These are phyloP conservation scores for Huntiella omanensis DNA, from an alignment of 2,329 filamentous ascomycete genomes.

Conservation along the genomic window DNA sequence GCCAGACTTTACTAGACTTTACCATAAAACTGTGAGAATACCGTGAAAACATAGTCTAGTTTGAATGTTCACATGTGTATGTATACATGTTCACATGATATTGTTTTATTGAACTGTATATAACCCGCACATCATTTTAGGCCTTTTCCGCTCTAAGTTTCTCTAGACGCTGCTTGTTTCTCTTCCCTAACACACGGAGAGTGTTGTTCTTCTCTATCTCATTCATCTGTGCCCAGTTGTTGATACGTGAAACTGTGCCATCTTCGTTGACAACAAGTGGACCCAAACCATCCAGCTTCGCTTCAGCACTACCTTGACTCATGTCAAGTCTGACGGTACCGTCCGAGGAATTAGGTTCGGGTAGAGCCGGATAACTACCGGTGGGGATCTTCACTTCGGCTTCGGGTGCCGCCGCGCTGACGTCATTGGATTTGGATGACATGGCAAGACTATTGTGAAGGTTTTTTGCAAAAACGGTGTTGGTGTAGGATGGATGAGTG, in stretches of 20 bases:
- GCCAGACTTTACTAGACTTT: no score
- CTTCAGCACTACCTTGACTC: constrained; percentile 17
- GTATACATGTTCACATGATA: no score
- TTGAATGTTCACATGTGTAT: no score
- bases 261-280: constrained; percentile 58
- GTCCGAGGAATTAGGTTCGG: constrained; percentile 7
- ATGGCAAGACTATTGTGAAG: no score
- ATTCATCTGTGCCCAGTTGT: constrained; percentile 56
- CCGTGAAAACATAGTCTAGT: no score
- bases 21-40: no score
- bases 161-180: constrained; percentile 45
- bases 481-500: no score
- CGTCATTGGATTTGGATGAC: no score
- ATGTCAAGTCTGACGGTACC: constrained; percentile 18
- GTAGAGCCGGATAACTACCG: constrained; percentile 9
- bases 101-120: no score
- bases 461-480: no score
- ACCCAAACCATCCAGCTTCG: constrained; percentile 49
- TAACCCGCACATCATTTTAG: not conserved
- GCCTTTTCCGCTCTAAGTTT: constrained; percentile 20
- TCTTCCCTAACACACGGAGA: constrained; percentile 44
- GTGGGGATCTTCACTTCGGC: no score
- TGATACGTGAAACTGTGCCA: constrained; percentile 50
- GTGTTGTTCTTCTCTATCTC: constrained; percentile 49
- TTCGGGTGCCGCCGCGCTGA: not conserved